Percentiles rank a stretch among this genome's conserved stretches.
Conservation (phyloP, 1,284 basidiomycete genomes). For the Anthracocystis walkeri region DNA sequence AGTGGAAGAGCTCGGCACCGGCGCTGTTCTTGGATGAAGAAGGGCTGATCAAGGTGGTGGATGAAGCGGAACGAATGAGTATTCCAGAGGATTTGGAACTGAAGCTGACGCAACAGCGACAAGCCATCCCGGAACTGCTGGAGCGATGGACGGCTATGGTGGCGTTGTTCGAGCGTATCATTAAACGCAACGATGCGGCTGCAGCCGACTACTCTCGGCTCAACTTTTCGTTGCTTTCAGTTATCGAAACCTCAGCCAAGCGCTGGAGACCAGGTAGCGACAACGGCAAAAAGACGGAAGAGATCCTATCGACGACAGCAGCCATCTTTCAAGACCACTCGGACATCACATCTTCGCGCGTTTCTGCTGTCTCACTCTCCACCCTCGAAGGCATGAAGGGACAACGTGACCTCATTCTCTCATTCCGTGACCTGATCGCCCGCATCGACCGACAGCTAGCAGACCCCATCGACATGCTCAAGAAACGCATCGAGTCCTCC, state of each 20-base stretch:
- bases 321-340: conserved; percentile 39
- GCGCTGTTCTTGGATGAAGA: conserved; percentile 50
- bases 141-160: conserved; percentile 52
- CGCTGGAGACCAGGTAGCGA: conserved; percentile 52
- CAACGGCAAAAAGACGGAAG: conserved; percentile 32
- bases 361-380: conserved; percentile 25
- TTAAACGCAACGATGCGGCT: conserved; percentile 49
- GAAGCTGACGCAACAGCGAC: conserved; percentile 46
- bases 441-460: conserved; percentile 45
- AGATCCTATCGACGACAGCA: conserved; percentile 32
- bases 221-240: conserved; percentile 47
- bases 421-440: conserved; percentile 45
- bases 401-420: conserved; percentile 51
- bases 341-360: conserved; percentile 34
- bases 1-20: conserved; percentile 44
- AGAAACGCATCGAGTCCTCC: conserved; percentile 42
- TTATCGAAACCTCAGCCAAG: conserved; percentile 36
- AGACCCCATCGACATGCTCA: conserved; percentile 48
- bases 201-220: conserved; percentile 51
- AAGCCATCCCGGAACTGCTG: conserved; percentile 42
- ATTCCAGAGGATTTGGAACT: conserved; percentile 49
- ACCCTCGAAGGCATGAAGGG: conserved; percentile 48
- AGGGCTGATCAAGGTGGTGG: conserved; percentile 38
- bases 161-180: conserved; percentile 45
- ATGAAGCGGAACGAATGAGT: conserved; percentile 48